Conservation (phyloP, 768 basidiomycete genomes). For the Boletus insuetus region DNA sequence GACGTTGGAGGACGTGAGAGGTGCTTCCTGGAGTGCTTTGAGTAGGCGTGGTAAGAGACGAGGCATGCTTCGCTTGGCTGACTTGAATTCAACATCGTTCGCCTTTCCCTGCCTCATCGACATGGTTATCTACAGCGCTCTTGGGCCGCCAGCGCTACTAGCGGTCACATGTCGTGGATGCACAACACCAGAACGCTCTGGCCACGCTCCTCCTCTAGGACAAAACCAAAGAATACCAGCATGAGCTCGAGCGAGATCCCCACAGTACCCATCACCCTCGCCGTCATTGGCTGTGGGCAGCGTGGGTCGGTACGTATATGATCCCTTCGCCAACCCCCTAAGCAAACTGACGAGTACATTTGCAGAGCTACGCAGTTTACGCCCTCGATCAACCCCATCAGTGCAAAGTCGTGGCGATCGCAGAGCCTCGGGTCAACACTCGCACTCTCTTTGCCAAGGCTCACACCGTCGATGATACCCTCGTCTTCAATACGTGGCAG, state of each 20-base stretch:
- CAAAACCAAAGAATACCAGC: conserved; percentile 16
- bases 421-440: conserved; percentile 75
- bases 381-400: conserved; percentile 54
- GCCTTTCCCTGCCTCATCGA: neutral
- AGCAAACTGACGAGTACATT: neutral
- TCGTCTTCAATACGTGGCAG: conserved; percentile 70
- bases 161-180: conserved; percentile 25
- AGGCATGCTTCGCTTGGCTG: conserved; percentile 45
- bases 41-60: conserved; percentile 70
- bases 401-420: conserved; percentile 81
- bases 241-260: conserved; percentile 13
- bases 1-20: conserved; percentile 8
- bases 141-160: neutral
- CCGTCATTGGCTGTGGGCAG: conserved; percentile 80
- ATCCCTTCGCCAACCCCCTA: neutral
- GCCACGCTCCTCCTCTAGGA: conserved; percentile 27
- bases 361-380: conserved; percentile 62
- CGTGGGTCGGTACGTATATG: conserved; percentile 61
- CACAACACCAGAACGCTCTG: conserved; percentile 34
- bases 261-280: conserved; percentile 58
- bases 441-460: conserved; percentile 52
- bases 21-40: conserved; percentile 35
- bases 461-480: conserved; percentile 62
- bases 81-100: neutral
- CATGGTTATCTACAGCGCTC: neutral